phyloP scores from a whole-genome alignment of 495 filamentous ascomycete species.

The Tuber borchii region DNA sequence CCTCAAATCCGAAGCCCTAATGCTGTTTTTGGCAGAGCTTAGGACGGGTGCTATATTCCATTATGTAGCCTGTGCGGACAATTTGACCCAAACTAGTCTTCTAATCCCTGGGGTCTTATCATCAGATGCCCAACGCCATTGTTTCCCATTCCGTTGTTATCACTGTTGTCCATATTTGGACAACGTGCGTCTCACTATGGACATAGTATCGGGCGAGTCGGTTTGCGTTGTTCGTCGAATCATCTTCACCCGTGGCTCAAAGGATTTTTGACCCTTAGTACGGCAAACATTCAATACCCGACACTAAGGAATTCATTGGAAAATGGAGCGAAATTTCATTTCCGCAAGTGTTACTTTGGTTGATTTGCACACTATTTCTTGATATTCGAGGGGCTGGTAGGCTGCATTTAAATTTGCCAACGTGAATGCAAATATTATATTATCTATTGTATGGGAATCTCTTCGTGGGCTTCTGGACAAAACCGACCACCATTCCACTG shows the following conservation, averaged over 20 bases:
- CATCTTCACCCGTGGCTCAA: neutral
- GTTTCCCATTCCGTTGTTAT: neutral
- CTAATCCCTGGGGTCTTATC: neutral
- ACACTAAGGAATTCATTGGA: neutral
- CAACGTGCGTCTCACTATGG: neutral
- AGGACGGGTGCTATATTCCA: neutral
- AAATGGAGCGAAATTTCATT: neutral
- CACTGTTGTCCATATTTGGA: neutral
- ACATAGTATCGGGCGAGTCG: neutral
- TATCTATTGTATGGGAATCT: neutral
- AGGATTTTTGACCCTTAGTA: neutral
- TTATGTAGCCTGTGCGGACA: neutral
- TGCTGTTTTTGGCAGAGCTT: neutral
- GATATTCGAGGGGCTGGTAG: neutral
- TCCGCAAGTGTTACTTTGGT: neutral
- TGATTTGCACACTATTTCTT: neutral
- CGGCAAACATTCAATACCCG: neutral
- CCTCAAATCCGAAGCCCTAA: neutral
- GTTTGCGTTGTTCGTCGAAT: neutral
- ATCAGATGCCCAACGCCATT: neutral
- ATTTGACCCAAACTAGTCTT: neutral
- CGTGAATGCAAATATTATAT: slow-evolving; percentile 2
- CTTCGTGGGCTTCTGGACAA: neutral
- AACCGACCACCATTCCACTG: neutral
- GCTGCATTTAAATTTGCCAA: neutral